These are phyloP conservation scores for Ceratobasidium sp. DNA, from an alignment of 1,284 basidiomycete genomes.

Conservation along the genomic window DNA sequence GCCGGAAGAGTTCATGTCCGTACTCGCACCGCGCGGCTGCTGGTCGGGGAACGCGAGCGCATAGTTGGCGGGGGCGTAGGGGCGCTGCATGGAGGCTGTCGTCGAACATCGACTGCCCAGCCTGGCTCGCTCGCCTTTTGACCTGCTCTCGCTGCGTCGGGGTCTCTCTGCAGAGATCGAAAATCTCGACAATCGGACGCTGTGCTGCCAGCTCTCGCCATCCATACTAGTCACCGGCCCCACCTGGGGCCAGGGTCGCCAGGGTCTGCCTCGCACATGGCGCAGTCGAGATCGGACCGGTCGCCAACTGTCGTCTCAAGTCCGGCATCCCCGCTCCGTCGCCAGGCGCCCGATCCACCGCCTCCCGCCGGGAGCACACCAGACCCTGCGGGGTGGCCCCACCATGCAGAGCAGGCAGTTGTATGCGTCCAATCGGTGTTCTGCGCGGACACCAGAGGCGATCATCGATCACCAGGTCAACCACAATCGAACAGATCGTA, in stretches of 20 bases:
- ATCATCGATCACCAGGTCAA: too few species aligned
- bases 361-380: neutral
- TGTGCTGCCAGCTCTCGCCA: constrained; percentile 20
- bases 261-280: too few species aligned
- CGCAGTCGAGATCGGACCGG: too few species aligned
- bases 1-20: constrained; percentile 24
- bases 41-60: constrained; percentile 35
- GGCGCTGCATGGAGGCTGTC: constrained; percentile 7
- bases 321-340: neutral
- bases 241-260: neutral
- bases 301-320: neutral
- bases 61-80: constrained; percentile 33
- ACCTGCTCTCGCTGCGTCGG: constrained; percentile 34
- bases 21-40: constrained; percentile 1
- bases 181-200: neutral
- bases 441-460: too few species aligned
- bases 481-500: too few species aligned
- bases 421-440: too few species aligned
- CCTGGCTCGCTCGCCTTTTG: constrained; percentile 7
- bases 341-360: too few species aligned
- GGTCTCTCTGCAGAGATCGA: constrained; percentile 40
- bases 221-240: constrained; percentile 25
- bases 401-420: neutral
- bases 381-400: too few species aligned
- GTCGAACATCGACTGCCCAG: neutral